Percentiles rank a stretch among this genome's conserved stretches.
Conservation (phyloP, 306 rosid species). For the Casuarina glauca region DNA sequence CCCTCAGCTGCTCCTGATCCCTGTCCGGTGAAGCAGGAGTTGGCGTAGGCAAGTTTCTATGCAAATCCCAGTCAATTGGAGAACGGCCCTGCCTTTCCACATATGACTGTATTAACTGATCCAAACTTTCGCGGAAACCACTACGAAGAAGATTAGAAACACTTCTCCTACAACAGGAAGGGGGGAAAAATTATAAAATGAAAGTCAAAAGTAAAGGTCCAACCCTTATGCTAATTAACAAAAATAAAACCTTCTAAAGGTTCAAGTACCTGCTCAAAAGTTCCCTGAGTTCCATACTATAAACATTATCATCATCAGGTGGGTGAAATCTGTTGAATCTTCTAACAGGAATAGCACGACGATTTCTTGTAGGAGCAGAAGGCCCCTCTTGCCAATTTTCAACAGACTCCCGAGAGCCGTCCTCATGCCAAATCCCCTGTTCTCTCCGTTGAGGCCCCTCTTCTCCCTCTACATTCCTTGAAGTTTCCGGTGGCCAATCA, state of each 20-base stretch:
- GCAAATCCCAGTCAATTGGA: constrained; percentile 99
- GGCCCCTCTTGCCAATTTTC: constrained; percentile 86
- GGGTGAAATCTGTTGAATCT: constrained; percentile 91
- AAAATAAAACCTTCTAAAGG: constrained; percentile 24
- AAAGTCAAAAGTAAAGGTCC: constrained; percentile 25
- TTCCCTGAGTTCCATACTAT: constrained; percentile 99
- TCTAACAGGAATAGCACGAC: constrained; percentile 68
- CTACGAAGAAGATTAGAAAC: constrained; percentile 99
- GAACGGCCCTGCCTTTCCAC: constrained; percentile 94
- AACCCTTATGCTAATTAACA: constrained; percentile 10
- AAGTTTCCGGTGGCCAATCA: constrained; percentile 67
- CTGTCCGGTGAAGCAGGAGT: constrained; percentile 65
- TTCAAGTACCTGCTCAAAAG: constrained; percentile 88
- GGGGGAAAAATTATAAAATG: constrained; percentile 25
- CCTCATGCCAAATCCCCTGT: constrained; percentile 68
- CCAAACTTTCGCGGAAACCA: constrained; percentile 98
- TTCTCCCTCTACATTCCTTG: constrained; percentile 59
- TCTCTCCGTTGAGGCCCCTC: constrained; percentile 56
- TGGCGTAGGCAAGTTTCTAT: constrained; percentile 75
- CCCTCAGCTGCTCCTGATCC: constrained; percentile 72
- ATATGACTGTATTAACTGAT: constrained; percentile 92
- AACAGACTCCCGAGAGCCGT: constrained; percentile 64
- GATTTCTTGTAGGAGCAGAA: constrained; percentile 73
- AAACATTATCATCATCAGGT: constrained; percentile 96
- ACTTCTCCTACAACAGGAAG: constrained; percentile 78